phyloP scores from a whole-genome alignment of 176 grass and related monocot species.

The Juncus inflexus region DNA sequence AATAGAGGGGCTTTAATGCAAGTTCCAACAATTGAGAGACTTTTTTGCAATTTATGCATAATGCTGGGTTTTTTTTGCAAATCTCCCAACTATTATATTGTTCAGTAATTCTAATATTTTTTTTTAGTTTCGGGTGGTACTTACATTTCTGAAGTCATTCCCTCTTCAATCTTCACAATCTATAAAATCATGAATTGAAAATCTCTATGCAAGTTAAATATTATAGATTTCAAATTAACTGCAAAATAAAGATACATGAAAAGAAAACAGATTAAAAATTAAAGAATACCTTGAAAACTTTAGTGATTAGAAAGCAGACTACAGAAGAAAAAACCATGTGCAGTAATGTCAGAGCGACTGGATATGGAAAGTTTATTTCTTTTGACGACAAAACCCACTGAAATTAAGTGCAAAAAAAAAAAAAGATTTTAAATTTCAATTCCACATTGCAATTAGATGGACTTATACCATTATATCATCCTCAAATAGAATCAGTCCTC shows the following conservation, averaged over 20 bases:
- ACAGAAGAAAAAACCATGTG: conserved; percentile 98
- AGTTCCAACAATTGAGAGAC: too few relatives aligned
- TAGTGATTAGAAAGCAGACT: conserved; percentile 78
- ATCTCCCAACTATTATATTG: not conserved
- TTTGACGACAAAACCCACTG: conserved; percentile 98
- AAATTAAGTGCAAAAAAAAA: conserved; percentile 1
- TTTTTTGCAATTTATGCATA: too few relatives aligned
- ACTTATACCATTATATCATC: too few relatives aligned
- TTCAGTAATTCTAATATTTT: conserved; percentile 2
- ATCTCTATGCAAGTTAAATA: not conserved
- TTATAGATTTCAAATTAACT: too few relatives aligned
- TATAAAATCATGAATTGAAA: conserved; percentile 44
- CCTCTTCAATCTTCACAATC: conserved; percentile 96
- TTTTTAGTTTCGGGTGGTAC: conserved; percentile 28
- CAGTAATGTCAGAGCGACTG: conserved; percentile 87
- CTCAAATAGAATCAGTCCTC: too few relatives aligned
- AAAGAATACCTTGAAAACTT: conserved; percentile 86
- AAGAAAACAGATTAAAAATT: too few relatives aligned
- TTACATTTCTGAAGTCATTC: conserved; percentile 95
- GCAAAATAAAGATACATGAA: too few relatives aligned
- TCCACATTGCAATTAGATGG: not conserved
- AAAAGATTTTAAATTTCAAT: not conserved
- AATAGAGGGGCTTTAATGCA: not conserved
- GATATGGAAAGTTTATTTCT: conserved; percentile 98
- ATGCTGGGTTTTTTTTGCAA: too few relatives aligned